These are phyloP conservation scores for Russula dissimulans DNA, from an alignment of 768 basidiomycete species.

Conservation along the genomic window DNA sequence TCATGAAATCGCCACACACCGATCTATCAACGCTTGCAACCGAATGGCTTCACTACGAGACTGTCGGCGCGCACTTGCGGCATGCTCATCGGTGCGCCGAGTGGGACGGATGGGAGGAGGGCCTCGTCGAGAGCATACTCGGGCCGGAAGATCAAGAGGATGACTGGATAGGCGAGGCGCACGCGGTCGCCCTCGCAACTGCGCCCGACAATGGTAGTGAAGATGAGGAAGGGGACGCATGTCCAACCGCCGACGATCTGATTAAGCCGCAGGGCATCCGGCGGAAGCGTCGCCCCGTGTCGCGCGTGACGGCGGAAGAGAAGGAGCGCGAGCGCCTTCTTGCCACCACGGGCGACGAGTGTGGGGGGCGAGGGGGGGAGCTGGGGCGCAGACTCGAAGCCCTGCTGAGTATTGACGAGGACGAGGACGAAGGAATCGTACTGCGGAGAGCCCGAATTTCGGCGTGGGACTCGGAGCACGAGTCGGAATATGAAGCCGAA, in stretches of 20 bases:
- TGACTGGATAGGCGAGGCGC: slow-evolving; percentile 46
- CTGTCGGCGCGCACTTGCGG: slow-evolving; percentile 53
- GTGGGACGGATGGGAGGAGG: slow-evolving; percentile 92
- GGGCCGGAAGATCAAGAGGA: slow-evolving; percentile 63
- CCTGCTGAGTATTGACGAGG: slow-evolving; percentile 44
- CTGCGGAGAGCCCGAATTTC: not conserved
- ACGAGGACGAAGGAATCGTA: slow-evolving; percentile 1
- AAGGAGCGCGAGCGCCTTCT: slow-evolving; percentile 62
- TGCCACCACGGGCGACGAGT: slow-evolving; percentile 63
- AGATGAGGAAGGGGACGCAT: slow-evolving; percentile 13
- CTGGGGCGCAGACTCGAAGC: slow-evolving; percentile 67
- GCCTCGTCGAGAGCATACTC: slow-evolving; percentile 63
- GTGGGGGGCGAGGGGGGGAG: slow-evolving; percentile 73
- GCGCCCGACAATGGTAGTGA: not conserved
- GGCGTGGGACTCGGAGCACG: slow-evolving; percentile 10
- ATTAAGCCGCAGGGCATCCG: slow-evolving; percentile 13
- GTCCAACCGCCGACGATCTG: slow-evolving; percentile 17
- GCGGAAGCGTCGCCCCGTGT: slow-evolving; percentile 33
- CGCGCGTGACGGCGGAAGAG: slow-evolving; percentile 47
- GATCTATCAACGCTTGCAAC: slow-evolving; percentile 40
- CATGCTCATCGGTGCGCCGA: slow-evolving; percentile 74
- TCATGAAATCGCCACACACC: slow-evolving; percentile 19
- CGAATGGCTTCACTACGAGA: slow-evolving; percentile 72
- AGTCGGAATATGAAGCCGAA: slow-evolving; percentile 25
- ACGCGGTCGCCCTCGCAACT: not conserved